phyloP scores from a whole-genome alignment of 176 grass and related monocot genomes.

The Bolboschoenus planiculmis region DNA sequence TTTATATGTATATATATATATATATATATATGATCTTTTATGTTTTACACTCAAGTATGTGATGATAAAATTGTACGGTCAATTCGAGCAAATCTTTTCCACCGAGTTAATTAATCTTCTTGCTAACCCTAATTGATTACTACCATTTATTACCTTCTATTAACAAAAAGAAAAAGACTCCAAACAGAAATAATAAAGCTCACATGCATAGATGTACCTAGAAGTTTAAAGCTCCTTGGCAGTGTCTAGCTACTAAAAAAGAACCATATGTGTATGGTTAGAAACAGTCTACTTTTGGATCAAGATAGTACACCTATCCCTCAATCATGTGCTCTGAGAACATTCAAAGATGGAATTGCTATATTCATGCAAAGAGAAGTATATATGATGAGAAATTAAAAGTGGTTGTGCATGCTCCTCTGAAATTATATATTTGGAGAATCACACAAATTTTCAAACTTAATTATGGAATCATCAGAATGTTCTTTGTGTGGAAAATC shows the following conservation, averaged over 20 bases:
- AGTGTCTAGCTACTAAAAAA: neutral
- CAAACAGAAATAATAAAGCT: neutral
- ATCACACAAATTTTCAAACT: neutral
- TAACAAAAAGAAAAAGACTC: neutral
- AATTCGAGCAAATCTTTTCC: neutral
- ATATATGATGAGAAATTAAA: neutral
- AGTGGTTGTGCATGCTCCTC: neutral
- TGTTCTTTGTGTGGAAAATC: too few relatives aligned
- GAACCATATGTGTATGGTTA: neutral
- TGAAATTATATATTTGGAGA: neutral
- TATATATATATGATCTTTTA: neutral
- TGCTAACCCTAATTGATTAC: neutral
- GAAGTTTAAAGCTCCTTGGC: neutral
- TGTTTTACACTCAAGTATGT: neutral
- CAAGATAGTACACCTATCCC: neutral
- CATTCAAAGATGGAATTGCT: neutral
- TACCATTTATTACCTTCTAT: neutral
- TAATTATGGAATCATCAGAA: too few relatives aligned
- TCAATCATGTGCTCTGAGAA: neutral
- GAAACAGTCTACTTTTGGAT: neutral
- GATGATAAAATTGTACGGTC: neutral
- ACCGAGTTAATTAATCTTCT: neutral
- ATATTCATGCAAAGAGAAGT: neutral
- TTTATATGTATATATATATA: too few relatives aligned
- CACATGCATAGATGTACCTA: slow-evolving; percentile 1